phyloP scores from a whole-genome alignment of 345 rosid genomes.

The Gossypium ekmanianum region DNA sequence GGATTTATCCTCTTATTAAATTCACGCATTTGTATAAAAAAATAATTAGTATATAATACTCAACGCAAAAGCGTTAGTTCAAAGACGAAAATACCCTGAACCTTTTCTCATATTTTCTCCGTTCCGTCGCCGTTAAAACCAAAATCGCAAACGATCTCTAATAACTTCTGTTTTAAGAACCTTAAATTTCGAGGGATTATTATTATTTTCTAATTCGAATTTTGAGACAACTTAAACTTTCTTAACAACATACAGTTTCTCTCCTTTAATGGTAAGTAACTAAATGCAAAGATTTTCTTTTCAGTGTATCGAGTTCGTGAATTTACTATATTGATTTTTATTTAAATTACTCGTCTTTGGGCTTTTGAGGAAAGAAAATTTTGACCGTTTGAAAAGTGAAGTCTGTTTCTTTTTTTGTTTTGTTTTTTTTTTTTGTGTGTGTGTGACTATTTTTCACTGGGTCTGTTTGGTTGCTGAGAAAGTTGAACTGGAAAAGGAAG shows the following conservation, averaged over 20 bases:
- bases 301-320: background rate
- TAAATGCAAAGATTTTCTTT: conserved; percentile 21
- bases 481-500: conserved; percentile 15
- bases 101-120: too few species aligned
- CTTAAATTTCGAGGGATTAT: conserved; percentile 21
- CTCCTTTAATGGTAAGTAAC: conserved; percentile 29
- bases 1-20: too few species aligned
- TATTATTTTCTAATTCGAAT: conserved; percentile 17
- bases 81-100: too few species aligned
- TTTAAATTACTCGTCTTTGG: conserved; percentile 15
- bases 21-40: too few species aligned
- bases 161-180: background rate
- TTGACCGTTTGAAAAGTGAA: conserved; percentile 27
- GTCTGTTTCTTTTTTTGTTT: background rate
- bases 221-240: conserved; percentile 10
- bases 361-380: background rate
- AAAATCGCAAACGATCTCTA: background rate
- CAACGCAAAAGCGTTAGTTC: too few species aligned
- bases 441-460: background rate
- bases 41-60: too few species aligned
- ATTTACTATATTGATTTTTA: background rate
- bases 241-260: conserved; percentile 1
- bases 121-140: background rate
- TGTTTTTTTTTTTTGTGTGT: too few species aligned
- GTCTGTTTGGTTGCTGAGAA: conserved; percentile 22